Conservation (phyloP, 2,329 filamentous ascomycete genomes). For the Tolypocladium capitatum region DNA sequence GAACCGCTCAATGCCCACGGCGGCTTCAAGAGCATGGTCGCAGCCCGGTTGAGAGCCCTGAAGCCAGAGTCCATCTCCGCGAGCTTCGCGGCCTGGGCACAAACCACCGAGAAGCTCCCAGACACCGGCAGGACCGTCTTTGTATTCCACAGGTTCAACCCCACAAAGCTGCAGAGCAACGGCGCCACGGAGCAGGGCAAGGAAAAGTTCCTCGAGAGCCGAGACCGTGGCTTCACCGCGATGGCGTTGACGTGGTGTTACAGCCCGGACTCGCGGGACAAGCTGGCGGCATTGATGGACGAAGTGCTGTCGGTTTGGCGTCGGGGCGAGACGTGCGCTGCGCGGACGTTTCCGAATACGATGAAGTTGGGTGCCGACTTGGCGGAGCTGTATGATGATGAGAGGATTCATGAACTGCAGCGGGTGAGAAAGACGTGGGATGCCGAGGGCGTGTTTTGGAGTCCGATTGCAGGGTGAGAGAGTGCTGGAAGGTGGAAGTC, state of each 20-base stretch:
- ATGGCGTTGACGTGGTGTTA: constrained; percentile 6
- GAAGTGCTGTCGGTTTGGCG: constrained; percentile 5
- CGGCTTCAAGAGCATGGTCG: constrained; percentile 15
- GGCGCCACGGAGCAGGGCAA: neutral
- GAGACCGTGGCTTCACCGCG: constrained; percentile 7
- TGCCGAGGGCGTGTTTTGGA: constrained; percentile 13
- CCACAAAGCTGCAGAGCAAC: constrained; percentile 1
- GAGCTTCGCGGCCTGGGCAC: constrained; percentile 11
- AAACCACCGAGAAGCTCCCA: constrained; percentile 7
- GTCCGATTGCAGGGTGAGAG: constrained; percentile 4
- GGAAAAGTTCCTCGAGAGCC: constrained; percentile 8
- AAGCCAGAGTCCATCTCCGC: constrained; percentile 6
- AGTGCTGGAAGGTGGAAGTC: neutral
- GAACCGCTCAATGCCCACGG: constrained; percentile 13
- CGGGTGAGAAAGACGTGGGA: constrained; percentile 13
- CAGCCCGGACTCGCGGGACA: constrained; percentile 3
- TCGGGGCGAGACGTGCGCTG: constrained; percentile 1
- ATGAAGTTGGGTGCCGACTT: constrained; percentile 8
- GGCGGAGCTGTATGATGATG: constrained; percentile 8
- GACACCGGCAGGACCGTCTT: constrained; percentile 7
- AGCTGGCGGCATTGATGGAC: constrained; percentile 2
- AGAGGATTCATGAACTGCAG: constrained; percentile 7
- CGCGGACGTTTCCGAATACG: constrained; percentile 11
- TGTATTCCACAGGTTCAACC: constrained; percentile 8
- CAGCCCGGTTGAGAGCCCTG: constrained; percentile 9